Percentiles rank a stretch among this genome's conserved stretches.
phyloP scores from a whole-genome alignment of 2,329 filamentous ascomycete species.

The Fusarium miscanthi region DNA sequence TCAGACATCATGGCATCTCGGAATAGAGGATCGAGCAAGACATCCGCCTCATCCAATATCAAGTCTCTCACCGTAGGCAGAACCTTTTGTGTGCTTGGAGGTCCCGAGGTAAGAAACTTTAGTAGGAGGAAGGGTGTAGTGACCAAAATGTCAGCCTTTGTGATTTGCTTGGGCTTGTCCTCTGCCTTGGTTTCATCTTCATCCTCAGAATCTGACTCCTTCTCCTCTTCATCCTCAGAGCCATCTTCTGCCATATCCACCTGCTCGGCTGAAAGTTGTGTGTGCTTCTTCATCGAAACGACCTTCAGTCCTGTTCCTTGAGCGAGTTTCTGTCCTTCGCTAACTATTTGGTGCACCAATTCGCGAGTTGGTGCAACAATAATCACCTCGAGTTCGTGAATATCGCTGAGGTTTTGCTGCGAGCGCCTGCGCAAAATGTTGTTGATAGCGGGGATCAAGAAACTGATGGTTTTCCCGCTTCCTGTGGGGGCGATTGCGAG shows the following conservation, averaged over 20 bases:
- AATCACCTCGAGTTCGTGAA: slow-evolving; percentile 71
- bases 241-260: slow-evolving; percentile 53
- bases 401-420: slow-evolving; percentile 52
- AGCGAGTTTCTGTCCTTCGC: slow-evolving; percentile 86
- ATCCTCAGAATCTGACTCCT: slow-evolving; percentile 53
- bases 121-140: slow-evolving; percentile 71
- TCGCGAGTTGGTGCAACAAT: slow-evolving; percentile 83
- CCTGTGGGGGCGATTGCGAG: slow-evolving; percentile 93
- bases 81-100: slow-evolving; percentile 58
- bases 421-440: slow-evolving; percentile 71
- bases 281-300: slow-evolving; percentile 85
- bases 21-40: slow-evolving; percentile 91
- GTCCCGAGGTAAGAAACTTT: slow-evolving; percentile 70
- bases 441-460: slow-evolving; percentile 88
- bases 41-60: slow-evolving; percentile 93
- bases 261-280: slow-evolving; percentile 69
- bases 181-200: slow-evolving; percentile 38
- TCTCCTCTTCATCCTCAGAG: slow-evolving; percentile 55
- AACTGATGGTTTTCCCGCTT: slow-evolving; percentile 95
- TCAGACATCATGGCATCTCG: slow-evolving; percentile 86
- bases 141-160: slow-evolving; percentile 54
- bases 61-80: slow-evolving; percentile 78
- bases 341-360: slow-evolving; percentile 81
- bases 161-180: slow-evolving; percentile 45
- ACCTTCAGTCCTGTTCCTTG: slow-evolving; percentile 81